Conservation (phyloP, 352 stramenopile genomes). For the Labyrinthula sp. region DNA sequence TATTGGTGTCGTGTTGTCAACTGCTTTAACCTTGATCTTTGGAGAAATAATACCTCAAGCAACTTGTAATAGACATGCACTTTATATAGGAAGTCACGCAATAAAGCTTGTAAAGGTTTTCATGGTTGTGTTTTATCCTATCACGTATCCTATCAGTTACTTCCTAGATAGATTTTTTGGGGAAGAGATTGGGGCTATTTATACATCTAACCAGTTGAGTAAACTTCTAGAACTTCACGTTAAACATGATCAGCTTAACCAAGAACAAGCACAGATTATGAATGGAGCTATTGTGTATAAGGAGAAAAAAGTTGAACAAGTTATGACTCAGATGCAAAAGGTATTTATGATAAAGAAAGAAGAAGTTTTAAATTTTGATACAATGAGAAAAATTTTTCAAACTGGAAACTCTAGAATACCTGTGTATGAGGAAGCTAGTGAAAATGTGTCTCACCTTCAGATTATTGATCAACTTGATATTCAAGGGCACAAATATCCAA, state of each 20-base stretch:
- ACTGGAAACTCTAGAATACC: conserved; percentile 82
- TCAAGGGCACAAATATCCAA: no score
- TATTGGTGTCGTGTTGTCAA: conserved; percentile 77
- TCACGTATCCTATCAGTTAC: conserved; percentile 73
- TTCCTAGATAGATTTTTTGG: conserved; percentile 69
- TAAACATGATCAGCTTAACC: conserved; percentile 66
- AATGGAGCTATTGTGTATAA: conserved; percentile 77
- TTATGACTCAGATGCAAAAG: conserved; percentile 76
- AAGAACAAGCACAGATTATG: conserved; percentile 75
- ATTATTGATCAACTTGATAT: no score
- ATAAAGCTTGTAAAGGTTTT: conserved; percentile 75
- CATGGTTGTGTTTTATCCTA: conserved; percentile 67
- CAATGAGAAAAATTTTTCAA: conserved; percentile 80
- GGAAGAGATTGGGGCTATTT: conserved; percentile 78
- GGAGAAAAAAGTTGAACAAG: conserved; percentile 57
- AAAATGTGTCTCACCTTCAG: conserved; percentile 46
- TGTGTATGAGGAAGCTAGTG: conserved; percentile 44
- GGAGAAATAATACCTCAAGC: conserved; percentile 61
- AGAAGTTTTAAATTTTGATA: conserved; percentile 39
- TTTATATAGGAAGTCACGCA: conserved; percentile 48
- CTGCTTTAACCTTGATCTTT: conserved; percentile 75
- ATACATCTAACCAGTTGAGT: conserved; percentile 59
- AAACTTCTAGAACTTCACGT: conserved; percentile 90
- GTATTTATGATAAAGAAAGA: conserved; percentile 70
- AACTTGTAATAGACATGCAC: conserved; percentile 68